Evolutionary conservation across 23 red algal species (phyloP), one percentile per base, ranked within the genome.

Genomic region (Gracilaria domingensis): DNA sequence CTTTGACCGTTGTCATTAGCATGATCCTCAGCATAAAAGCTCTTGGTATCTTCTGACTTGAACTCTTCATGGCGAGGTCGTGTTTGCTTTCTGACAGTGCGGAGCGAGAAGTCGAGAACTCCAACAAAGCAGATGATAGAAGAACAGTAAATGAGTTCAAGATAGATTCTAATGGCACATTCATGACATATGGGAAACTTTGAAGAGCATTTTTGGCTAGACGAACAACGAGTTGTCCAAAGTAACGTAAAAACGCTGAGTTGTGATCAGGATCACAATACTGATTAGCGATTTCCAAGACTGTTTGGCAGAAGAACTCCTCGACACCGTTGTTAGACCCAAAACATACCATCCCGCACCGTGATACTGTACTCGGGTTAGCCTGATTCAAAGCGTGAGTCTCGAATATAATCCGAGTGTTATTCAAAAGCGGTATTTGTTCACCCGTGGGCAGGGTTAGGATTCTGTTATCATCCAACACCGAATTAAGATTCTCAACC

Each of bases 341-440:
- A 75, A 94, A 94, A 69, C 92, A 94, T 64, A 94, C 65, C 92
- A 94, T 94, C 37, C 92, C 92, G 50, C 92, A 94, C 17, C 92
- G 72, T 35, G 83, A 88, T 8, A 94, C 74, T 12, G 92, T 88
- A 50, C 83, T 88, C 39, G 92, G 83, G 45, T 94, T 94, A 34
- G 92, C 92, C 53, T 94, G 82, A 7, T 72, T 26, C 21, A 94
- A 69, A 18, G 44, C 21, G 44, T 94, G 81, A 3, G 84, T 88
- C 66, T 94, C 92, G 48, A 94, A 94, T 34, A 94, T 37, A 28
- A 94, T 42, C 45, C 92, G 53, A 1, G 84, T 81, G 29, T 86
- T 67, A n/a, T 53, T 49, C 18, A 81, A 64, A 57, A 94, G 64
- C 18, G 92, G 82, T 30, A 94, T 69, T 57, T 87, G 92, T 69